Base-by-base conservation (phyloP, 2,329 filamentous ascomycete species). In the Allantophomopsis cytisporea region DNA sequence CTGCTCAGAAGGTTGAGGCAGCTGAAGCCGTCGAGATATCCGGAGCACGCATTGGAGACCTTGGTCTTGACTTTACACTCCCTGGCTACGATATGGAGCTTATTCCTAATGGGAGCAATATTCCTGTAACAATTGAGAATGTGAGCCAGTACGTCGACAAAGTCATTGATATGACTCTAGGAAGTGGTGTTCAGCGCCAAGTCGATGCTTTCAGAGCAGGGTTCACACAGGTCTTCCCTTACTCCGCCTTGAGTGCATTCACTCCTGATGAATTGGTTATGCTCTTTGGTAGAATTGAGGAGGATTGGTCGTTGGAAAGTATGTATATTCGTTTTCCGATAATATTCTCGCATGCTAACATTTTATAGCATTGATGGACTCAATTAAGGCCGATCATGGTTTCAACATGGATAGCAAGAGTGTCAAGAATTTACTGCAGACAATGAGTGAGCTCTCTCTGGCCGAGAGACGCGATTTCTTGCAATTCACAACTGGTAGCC, bases 341-440 rank as follows among this genome's bases (percentile, higher is more conserved):
- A 2, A 12, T 33, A 31, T 30, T 34, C 17, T 31, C 15, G 2
- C 43, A 31, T 47, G 32, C 51, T 55, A 46, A 53, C 47, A 33
- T 42, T 37, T 53, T 49, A 45, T 50, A 91, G 85, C 91, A 43
- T 75, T 98, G 32, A 93, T 93, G 75, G 91, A 98, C 55, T 95
- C 89, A 1, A 89, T 98, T 65, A 98, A 98, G 64, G 91, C 91
- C 20, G 91, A 98, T 52, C 91, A 98, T 56, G 91, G 91, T 7
- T 98, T 85, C 66, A 98, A 96, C 52, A 91, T 98, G 75, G 91
- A 98, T 57, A 96, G 89, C 68, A 84, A 81, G 64, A 95, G 83
- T 54, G 87, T 98, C 36, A 86, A 81, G 52, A 96, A 98, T 52
- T 60, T 98, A 47, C 69, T 98, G 14, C 87, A 95, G 53, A 81